Evolutionary conservation across 2,329 filamentous ascomycete genomes (phyloP).

Genomic region (Cladosporium oxysporum): DNA sequence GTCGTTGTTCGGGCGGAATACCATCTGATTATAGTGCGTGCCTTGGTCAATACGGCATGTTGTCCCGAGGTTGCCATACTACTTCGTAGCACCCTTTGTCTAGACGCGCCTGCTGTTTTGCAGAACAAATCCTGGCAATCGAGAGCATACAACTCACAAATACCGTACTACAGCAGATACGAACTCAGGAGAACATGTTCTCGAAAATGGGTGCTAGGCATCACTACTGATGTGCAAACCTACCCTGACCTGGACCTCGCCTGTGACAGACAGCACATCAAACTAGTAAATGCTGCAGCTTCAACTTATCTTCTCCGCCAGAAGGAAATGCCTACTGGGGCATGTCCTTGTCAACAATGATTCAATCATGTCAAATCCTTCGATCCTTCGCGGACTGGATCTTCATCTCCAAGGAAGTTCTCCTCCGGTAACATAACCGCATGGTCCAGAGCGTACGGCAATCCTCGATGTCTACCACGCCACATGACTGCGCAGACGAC

Average conservation of each 20-base stretch:
- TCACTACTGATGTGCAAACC: not conserved
- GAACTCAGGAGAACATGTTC: too few relatives aligned
- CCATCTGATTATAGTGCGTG: not conserved
- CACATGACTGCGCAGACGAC: conserved; percentile 64
- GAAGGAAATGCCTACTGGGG: not conserved
- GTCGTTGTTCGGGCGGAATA: not conserved
- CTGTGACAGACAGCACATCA: not conserved
- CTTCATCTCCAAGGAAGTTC: not conserved
- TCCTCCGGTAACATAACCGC: conserved; percentile 58
- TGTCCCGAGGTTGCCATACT: not conserved
- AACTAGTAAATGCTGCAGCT: not conserved
- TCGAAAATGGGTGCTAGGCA: not conserved
- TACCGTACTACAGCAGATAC: not conserved
- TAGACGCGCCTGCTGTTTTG: too few relatives aligned
- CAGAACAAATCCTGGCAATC: too few relatives aligned
- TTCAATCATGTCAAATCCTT: not conserved
- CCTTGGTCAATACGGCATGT: not conserved
- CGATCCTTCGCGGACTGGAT: not conserved
- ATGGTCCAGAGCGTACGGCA: conserved; percentile 64
- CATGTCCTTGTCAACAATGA: not conserved
- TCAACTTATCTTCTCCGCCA: not conserved
- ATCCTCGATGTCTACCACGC: conserved; percentile 61
- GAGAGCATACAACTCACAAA: not conserved
- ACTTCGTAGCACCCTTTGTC: too few relatives aligned
- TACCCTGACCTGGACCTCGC: not conserved